These are phyloP conservation scores for Aspergillus puulaauensis DNA, from an alignment of 2,329 filamentous ascomycete genomes.

Conservation along the genomic window DNA sequence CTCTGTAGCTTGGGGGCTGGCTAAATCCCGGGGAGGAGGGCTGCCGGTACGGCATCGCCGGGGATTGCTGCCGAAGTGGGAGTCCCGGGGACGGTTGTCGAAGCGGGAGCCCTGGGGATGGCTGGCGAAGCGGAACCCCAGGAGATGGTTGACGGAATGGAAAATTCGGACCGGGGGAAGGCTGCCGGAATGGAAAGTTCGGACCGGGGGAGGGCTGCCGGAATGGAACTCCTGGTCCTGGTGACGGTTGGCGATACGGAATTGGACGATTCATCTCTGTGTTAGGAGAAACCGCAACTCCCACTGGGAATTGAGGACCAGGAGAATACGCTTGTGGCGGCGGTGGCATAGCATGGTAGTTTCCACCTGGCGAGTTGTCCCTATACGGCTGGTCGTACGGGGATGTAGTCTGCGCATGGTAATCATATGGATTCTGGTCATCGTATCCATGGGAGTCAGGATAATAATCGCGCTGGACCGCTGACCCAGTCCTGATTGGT, in stretches of 20 bases:
- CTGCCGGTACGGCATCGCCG: constrained; percentile 12
- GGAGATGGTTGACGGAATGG: constrained; percentile 11
- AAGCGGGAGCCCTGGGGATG: constrained; percentile 9
- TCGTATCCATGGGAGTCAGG: constrained; percentile 9
- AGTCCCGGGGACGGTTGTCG: constrained; percentile 4
- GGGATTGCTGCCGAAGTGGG: constrained; percentile 13
- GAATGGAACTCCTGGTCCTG: constrained; percentile 10
- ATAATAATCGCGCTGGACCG: constrained; percentile 4
- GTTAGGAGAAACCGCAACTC: constrained; percentile 20
- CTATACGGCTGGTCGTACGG: constrained; percentile 28
- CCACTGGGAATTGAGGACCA: constrained; percentile 24
- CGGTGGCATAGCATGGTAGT: constrained; percentile 15
- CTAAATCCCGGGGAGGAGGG: constrained; percentile 21
- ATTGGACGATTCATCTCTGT: constrained; percentile 17
- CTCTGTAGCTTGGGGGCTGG: constrained; percentile 13
- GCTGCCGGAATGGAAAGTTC: constrained; percentile 13
- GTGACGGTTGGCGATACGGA: constrained; percentile 22
- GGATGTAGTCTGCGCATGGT: constrained; percentile 16
- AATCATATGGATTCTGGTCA: constrained; percentile 19
- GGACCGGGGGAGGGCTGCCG: not conserved
- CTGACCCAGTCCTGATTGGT: constrained; percentile 19
- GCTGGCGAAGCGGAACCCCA: constrained; percentile 19
- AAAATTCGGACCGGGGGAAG: constrained; percentile 1
- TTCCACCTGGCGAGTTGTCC: constrained; percentile 16
- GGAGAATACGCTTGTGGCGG: constrained; percentile 24